These are phyloP conservation scores for Colletotrichum sp. DNA, from an alignment of 2,329 filamentous ascomycete genomes.

Conservation along the genomic window DNA sequence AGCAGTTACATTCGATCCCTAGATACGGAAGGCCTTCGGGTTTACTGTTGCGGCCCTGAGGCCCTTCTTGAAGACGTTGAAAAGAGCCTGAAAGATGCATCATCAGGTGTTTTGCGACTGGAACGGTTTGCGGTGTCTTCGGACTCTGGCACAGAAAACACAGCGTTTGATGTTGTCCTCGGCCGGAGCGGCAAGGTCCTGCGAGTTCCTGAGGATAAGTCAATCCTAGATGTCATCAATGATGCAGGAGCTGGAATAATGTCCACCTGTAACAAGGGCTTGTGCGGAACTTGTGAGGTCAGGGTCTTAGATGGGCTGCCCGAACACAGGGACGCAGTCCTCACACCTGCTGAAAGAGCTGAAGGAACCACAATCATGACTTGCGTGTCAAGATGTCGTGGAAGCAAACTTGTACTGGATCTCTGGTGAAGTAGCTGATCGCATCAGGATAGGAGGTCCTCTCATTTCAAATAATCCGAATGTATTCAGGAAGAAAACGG, in stretches of 20 bases:
- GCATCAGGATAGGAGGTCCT: rapidly evolving
- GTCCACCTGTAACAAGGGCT: neutral
- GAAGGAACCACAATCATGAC: neutral
- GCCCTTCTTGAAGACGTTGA: neutral
- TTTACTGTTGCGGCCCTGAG: neutral
- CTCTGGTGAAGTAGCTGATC: neutral
- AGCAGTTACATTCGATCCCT: neutral
- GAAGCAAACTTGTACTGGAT: neutral
- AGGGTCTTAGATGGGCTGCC: neutral
- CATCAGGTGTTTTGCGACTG: neutral
- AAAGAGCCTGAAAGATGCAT: neutral
- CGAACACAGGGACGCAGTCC: neutral
- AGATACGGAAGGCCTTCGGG: neutral
- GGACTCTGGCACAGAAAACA: neutral
- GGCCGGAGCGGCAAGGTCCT: neutral
- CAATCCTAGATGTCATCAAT: neutral
- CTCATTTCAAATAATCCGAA: neutral
- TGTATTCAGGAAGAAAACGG: rapidly evolving
- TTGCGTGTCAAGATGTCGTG: neutral
- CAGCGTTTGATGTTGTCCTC: neutral
- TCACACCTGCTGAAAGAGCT: neutral
- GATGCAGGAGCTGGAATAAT: neutral
- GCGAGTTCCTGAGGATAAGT: neutral
- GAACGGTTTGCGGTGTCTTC: neutral
- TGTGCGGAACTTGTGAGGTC: neutral